Percentiles rank a stretch among this genome's conserved stretches.
Conservation (phyloP, 2,329 filamentous ascomycete genomes). For the Teratosphaeria zuluensis region DNA sequence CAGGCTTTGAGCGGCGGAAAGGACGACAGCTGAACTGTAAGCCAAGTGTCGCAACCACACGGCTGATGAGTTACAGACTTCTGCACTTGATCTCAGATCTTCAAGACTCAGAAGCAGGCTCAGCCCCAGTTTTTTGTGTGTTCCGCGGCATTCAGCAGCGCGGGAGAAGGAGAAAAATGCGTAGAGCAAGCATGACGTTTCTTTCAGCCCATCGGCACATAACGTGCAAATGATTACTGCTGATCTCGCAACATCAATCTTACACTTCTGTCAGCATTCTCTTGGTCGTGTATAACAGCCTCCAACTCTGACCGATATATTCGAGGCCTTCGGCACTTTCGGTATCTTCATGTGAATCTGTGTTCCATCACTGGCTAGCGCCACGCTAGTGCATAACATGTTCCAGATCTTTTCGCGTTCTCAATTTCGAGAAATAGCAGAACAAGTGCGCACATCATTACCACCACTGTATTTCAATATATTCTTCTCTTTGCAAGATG, state of each 20-base stretch:
- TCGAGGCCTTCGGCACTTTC: too few species aligned
- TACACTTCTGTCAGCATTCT: not conserved
- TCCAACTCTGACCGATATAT: too few species aligned
- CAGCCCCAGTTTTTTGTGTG: too few species aligned
- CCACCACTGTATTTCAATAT: too few species aligned
- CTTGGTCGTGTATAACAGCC: too few species aligned
- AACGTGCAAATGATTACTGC: not conserved
- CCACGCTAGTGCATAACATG: not conserved
- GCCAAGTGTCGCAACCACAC: not conserved
- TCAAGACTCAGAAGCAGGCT: too few species aligned
- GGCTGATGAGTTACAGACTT: not conserved
- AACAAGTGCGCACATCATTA: too few species aligned
- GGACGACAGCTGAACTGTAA: not conserved
- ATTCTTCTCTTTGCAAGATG: too few species aligned
- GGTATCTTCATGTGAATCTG: not conserved
- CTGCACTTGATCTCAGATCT: not conserved
- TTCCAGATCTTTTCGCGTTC: too few species aligned
- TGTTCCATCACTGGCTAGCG: not conserved
- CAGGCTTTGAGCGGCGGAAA: conserved; percentile 7
- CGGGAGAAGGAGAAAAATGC: not conserved
- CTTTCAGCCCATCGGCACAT: not conserved
- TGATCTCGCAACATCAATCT: not conserved
- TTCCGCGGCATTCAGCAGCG: too few species aligned
- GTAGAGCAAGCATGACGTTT: not conserved
- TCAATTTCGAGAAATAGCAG: too few species aligned